Conservation (phyloP, 225 moss, liverwort and hornwort genomes). For the Physcomitrellopsis africana region DNA sequence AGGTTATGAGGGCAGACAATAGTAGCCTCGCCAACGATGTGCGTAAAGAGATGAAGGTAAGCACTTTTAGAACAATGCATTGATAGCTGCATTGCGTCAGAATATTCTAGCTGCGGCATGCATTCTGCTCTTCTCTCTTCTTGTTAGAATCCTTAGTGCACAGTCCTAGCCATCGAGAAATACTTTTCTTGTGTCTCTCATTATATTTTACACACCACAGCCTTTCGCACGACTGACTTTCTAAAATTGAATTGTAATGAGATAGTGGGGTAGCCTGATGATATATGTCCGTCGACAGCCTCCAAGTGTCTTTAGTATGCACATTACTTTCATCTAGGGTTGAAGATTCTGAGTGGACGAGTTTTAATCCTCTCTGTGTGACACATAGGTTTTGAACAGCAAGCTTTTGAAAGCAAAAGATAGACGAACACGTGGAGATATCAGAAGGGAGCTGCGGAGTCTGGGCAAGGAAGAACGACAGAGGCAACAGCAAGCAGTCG, state of each 20-base stretch:
- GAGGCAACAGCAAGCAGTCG: constrained; percentile 91
- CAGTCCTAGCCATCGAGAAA: constrained; percentile 13
- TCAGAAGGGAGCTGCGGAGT: constrained; percentile 70
- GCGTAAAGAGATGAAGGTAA: constrained; percentile 96
- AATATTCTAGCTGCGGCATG: not conserved
- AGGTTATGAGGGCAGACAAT: constrained; percentile 90
- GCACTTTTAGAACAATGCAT: not conserved
- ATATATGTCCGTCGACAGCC: too few relatives aligned
- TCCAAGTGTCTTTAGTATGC: too few relatives aligned
- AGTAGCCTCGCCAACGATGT: constrained; percentile 91
- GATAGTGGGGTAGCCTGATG: not conserved
- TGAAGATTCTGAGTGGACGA: not conserved
- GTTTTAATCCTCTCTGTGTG: constrained; percentile 7
- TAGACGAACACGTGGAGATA: constrained; percentile 72
- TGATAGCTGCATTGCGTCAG: not conserved
- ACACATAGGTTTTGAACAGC: constrained; percentile 66
- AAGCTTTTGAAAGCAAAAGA: constrained; percentile 96
- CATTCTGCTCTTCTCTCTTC: constrained; percentile 1
- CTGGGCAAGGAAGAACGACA: constrained; percentile 87
- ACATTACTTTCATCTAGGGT: not conserved
- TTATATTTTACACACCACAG: not conserved
- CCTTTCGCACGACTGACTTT: not conserved
- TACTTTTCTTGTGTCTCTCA: not conserved
- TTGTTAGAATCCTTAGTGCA: not conserved
- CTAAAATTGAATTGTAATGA: not conserved